phyloP scores from a whole-genome alignment of 352 stramenopile genomes.

The Globisporangium iwayamae region DNA sequence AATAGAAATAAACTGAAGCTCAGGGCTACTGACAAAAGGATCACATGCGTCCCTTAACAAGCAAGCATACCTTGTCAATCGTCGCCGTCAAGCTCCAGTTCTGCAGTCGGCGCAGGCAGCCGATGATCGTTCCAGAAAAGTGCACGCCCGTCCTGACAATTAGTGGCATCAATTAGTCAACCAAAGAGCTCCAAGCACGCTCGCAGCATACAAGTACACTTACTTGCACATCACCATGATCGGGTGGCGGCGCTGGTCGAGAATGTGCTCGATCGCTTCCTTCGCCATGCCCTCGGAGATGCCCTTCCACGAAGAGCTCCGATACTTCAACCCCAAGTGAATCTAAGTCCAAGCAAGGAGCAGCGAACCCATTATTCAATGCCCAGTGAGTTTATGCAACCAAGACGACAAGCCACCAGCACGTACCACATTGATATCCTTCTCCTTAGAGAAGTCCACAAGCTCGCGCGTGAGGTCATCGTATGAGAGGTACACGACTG shows the following conservation, averaged over 20 bases:
- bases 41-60: too few relatives aligned
- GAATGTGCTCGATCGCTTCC: constrained; percentile 80
- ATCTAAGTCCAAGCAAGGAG: constrained; percentile 32
- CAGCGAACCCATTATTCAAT: background rate
- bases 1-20: constrained; percentile 2
- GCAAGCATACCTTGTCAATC: constrained; percentile 68
- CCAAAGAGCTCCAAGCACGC: background rate
- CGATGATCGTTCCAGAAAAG: constrained; percentile 76
- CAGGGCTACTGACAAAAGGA: background rate
- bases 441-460: constrained; percentile 79
- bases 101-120: constrained; percentile 74
- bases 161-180: background rate
- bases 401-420: background rate
- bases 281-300: constrained; percentile 85
- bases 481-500: constrained; percentile 82
- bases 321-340: constrained; percentile 81
- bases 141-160: constrained; percentile 59
- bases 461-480: constrained; percentile 79
- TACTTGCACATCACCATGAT: constrained; percentile 90
- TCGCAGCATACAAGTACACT: constrained; percentile 14
- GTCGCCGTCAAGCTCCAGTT: constrained; percentile 86
- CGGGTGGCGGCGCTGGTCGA: constrained; percentile 73
- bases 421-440: constrained; percentile 69
- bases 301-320: constrained; percentile 61
- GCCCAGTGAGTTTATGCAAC: background rate